Percentiles rank a stretch among this genome's conserved stretches.
Conservation (phyloP, 78 protist species). For the Guillardia theta region DNA sequence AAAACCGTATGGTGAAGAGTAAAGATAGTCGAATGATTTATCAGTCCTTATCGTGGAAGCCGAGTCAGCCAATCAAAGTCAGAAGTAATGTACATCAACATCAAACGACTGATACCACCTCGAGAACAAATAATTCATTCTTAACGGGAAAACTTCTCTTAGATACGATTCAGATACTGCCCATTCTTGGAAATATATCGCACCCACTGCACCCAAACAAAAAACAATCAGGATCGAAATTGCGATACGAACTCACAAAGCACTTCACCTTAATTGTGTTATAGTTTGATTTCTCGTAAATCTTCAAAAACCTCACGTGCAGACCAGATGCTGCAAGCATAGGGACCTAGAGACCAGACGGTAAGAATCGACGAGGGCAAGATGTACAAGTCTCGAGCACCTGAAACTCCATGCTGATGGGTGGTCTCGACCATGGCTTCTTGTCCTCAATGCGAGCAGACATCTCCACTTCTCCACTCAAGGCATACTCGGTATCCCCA, state of each 20-base stretch:
- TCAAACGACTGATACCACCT: too few relatives aligned
- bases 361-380: neutral
- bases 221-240: neutral
- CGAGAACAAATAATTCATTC: too few relatives aligned
- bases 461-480: conserved; percentile 86
- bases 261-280: conserved; percentile 86
- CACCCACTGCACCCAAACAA: conserved; percentile 82
- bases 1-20: too few relatives aligned
- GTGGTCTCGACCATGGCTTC: conserved; percentile 89
- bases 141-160: too few relatives aligned
- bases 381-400: neutral
- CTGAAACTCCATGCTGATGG: conserved; percentile 92
- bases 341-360: conserved; percentile 73
- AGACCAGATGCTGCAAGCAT: conserved; percentile 95
- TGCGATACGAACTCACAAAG: too few relatives aligned
- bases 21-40: too few relatives aligned
- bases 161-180: conserved; percentile 65
- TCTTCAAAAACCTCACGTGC: conserved; percentile 90
- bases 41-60: too few relatives aligned
- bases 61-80: too few relatives aligned
- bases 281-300: conserved; percentile 70
- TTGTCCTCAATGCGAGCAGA: conserved; percentile 54
- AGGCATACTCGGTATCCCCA: conserved; percentile 69
- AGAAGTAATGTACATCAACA: too few relatives aligned
- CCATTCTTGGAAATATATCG: conserved; percentile 94